Base-by-base conservation (phyloP, 2,329 filamentous ascomycete species). In the Pseudocercospora musae region DNA sequence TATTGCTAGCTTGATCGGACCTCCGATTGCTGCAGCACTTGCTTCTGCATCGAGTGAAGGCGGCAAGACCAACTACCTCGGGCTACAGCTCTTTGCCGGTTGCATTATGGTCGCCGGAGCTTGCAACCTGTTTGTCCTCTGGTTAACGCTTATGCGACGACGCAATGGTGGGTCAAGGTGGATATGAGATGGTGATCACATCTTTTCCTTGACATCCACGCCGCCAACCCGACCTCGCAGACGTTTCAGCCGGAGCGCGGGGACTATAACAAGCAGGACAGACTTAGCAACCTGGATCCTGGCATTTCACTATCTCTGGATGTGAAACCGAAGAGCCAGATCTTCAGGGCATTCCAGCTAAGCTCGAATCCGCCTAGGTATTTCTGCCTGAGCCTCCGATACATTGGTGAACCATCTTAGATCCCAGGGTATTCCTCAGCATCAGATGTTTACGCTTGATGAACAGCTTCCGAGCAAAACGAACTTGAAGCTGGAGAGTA, bases 11-110 rank as follows among this genome's bases (percentile, higher is more conserved):
- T 69, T 82, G 55, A 78, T 78, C 4, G 80, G 80, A 0, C 77
- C 78, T 10, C 79, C 80, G 0, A 78, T 82, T 62, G 80, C 79
- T 1, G 80, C 80, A 2, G 78, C 78, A 2, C 56, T 82, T 59
- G 60, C 64, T 27, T 54, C 52, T 3, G 62, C 49, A 40, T 70
- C 58, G 27, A 68, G 58, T 44, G 42, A 54, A n/a, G 60, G 53
- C 10, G 68, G 62, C 4, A 40, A 61, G 15, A 60, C 58, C 29
- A 68, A 69, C 46, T 74, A 70, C 54, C 65, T 72, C 2, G 71
- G 69, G 1, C 54, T 73, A 31, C 72, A 74, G 65, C 62, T 74
- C 18, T 74, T 73, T 49, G 60, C 65, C 21, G 72, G 72, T 8
- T 48, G 71, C 20, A 66, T 71, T 31, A 69, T 74, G 71, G 52